Evolutionary conservation across 371 early-diverging fungal species (phyloP).

Genomic region (Phascolomyces articulosus): DNA sequence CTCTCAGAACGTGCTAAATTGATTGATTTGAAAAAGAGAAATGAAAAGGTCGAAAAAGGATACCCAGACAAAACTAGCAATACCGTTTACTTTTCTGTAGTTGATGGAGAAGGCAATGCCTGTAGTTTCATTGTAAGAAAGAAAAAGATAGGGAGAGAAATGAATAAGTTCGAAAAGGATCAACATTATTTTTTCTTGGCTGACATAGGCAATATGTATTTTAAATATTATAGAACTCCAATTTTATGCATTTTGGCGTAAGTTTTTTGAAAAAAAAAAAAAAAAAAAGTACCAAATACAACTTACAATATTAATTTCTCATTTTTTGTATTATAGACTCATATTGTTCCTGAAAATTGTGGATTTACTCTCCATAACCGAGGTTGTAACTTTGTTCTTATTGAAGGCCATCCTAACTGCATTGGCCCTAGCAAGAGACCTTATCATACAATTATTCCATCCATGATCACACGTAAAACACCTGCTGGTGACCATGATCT

Average conservation of each 20-base stretch:
- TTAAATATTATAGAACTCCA: constrained; percentile 51
- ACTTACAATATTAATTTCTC: too few species aligned
- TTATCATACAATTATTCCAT: constrained; percentile 86
- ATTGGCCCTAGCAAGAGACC: constrained; percentile 80
- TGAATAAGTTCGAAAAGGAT: too few species aligned
- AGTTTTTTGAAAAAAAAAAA: too few species aligned
- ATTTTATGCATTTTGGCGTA: constrained; percentile 64
- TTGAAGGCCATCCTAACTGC: constrained; percentile 67
- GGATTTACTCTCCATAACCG: constrained; percentile 82
- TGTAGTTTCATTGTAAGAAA: constrained; percentile 76
- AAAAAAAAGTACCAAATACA: too few species aligned
- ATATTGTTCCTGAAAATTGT: constrained; percentile 61
- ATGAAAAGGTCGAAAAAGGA: constrained; percentile 53
- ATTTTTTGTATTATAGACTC: constrained; percentile 24
- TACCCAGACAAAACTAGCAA: constrained; percentile 66
- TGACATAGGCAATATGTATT: too few species aligned
- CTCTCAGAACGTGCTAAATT: constrained; percentile 59
- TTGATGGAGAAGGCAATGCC: constrained; percentile 82
- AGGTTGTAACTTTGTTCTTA: constrained; percentile 70
- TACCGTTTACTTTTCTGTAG: constrained; percentile 81
- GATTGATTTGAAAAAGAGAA: constrained; percentile 54
- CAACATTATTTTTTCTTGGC: too few species aligned
- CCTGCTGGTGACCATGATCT: constrained; percentile 39
- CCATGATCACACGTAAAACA: constrained; percentile 58
- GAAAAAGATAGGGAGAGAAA: too few species aligned